Evolutionary conservation across 2,329 filamentous ascomycete genomes (phyloP).

Genomic region (Clarireedia sp.): DNA sequence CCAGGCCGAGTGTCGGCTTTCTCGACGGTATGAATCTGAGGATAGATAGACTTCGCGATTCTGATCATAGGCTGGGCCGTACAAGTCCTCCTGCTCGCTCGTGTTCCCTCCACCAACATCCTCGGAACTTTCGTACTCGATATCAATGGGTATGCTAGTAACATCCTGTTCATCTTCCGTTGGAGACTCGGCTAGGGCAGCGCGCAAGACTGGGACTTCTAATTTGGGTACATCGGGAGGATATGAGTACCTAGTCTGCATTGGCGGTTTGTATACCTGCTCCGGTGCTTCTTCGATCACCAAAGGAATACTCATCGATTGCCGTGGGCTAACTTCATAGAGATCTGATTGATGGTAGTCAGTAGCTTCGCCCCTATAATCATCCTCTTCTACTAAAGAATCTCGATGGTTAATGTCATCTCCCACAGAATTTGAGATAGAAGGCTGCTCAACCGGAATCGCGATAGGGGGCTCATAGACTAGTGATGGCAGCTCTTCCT

Average conservation of each 20-base stretch:
- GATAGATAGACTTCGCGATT: conserved; percentile 14
- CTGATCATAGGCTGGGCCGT: conserved; percentile 16
- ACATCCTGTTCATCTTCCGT: conserved; percentile 18
- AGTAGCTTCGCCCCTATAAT: neutral
- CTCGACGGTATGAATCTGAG: conserved; percentile 14
- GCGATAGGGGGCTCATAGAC: neutral
- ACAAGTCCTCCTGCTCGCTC: conserved; percentile 13
- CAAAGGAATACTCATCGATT: neutral
- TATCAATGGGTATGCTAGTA: conserved; percentile 26
- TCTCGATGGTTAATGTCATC: neutral
- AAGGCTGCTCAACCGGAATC: neutral
- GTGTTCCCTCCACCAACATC: conserved; percentile 13
- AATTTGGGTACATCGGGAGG: conserved; percentile 14
- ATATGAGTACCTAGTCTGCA: neutral
- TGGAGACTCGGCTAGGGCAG: conserved; percentile 19
- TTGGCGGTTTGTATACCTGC: neutral
- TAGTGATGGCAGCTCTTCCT: neutral
- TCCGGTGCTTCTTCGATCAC: conserved; percentile 1
- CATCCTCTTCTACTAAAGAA: neutral
- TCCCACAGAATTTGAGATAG: neutral
- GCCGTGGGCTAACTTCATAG: neutral
- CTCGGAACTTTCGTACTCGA: conserved; percentile 28
- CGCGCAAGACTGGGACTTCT: conserved; percentile 21
- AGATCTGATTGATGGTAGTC: neutral
- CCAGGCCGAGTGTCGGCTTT: conserved; percentile 24